Evolutionary conservation across 306 rosid genomes (phyloP).

Genomic region (Fagus crenata): DNA sequence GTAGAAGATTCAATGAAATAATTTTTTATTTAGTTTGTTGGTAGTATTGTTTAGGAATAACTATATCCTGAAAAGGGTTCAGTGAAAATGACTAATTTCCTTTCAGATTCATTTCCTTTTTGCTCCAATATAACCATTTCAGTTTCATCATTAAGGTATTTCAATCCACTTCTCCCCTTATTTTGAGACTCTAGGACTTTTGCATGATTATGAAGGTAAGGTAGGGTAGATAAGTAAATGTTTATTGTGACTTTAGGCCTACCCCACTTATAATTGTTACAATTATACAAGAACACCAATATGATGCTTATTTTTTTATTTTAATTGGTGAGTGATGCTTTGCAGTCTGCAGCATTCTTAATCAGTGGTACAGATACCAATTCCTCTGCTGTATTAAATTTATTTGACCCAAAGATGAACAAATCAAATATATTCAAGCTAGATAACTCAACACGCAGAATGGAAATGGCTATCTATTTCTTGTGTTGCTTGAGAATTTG

Average conservation of each 20-base stretch:
- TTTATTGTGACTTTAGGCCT: neutral
- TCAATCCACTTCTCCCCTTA: neutral
- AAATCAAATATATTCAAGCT: neutral
- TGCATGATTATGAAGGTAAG: neutral
- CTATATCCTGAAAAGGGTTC: neutral
- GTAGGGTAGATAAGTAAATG: neutral
- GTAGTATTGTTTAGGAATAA: neutral
- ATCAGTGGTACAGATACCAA: no score
- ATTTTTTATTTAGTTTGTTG: neutral
- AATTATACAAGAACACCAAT: neutral
- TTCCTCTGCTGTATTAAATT: neutral
- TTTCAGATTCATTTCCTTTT: neutral
- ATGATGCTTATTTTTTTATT: neutral
- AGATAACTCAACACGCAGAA: neutral
- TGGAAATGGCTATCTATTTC: neutral
- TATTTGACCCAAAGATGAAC: neutral
- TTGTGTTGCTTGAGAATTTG: neutral
- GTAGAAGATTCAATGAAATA: neutral
- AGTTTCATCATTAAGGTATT: neutral
- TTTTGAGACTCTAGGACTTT: neutral
- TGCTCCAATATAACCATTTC: no score
- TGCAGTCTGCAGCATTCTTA: neutral
- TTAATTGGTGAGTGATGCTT: slow-evolving; percentile 3
- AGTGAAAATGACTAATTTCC: neutral
- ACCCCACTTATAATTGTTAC: neutral